Evolutionary conservation across 306 rosid species (phyloP), one percentile per base, ranked within the genome.

Genomic region (Lathyrus sativus): DNA sequence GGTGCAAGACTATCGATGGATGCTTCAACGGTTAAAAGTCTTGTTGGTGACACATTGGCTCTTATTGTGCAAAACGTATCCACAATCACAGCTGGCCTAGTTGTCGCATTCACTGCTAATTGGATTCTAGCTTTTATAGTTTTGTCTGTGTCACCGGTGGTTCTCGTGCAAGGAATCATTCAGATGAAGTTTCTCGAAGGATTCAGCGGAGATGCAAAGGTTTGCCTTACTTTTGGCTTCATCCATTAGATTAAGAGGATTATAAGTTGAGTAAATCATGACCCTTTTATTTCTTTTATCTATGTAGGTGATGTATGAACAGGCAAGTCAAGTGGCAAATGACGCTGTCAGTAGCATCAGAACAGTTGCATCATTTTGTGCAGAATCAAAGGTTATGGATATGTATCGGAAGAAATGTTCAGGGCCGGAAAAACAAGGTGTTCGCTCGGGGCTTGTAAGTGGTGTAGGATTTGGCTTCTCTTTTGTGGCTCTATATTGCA

Each of bases 241-340:
- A 11, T 56, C 43, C 55, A 31, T 65, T 14, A 19, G 13, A 35
- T 45, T 5, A 15, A 58, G 17, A 29, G 22, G 29, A 22, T 43
- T 28, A 68, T 31, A 17, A 54, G 46, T 37, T 22, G 29, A 19
- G 42, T 13, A 57, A 13, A 18, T 69, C 13, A 14, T n/a, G 60
- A 41, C 7, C 46, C 61, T 59, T 28, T 63, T 17, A 1, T 68
- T 17, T 17, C 17, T n/a, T 56, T 6, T 75, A 61, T 65, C 9
- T 76, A 61, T 65, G 75, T 63, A 92, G 96, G 71, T 74, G 50
- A 83, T 80, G 93, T 93, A 90, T 74, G 97, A 93, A 84, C 95
- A 93, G 68, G 97, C 98, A 9, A 88, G 98, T 69, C 96, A 93
- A 54, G 91, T 93, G 51, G 98, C 97, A 60, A 93, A 81, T 63